A percentile compares a stretch with the other conserved stretches of the same genome.
Conservation (phyloP, 805 yeast species). For the Candida krabiensis region DNA sequence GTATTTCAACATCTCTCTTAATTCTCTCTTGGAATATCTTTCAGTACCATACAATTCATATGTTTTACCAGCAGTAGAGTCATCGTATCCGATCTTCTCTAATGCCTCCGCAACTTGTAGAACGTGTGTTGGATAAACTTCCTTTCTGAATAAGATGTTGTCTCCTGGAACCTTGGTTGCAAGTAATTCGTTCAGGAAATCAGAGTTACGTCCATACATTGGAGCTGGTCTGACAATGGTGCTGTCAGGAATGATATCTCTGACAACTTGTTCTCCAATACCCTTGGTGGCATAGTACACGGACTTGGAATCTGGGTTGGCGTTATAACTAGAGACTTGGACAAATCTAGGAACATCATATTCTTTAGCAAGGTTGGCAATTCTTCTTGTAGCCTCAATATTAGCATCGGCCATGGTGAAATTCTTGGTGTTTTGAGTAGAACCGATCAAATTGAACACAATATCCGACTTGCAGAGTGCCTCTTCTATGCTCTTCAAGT, state of each 20-base stretch:
- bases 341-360: constrained; percentile 71
- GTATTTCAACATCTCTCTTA: constrained; percentile 67
- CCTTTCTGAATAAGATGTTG: constrained; percentile 64
- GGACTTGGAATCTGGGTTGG: constrained; percentile 65
- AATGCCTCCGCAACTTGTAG: constrained; percentile 76
- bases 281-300: constrained; percentile 80
- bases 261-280: constrained; percentile 69
- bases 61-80: constrained; percentile 72
- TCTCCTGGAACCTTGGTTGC: constrained; percentile 59
- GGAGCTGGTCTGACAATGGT: constrained; percentile 87
- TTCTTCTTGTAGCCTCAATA: constrained; percentile 74
- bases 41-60: constrained; percentile 78
- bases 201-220: constrained; percentile 73
- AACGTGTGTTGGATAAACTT: constrained; percentile 73
- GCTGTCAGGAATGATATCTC: constrained; percentile 66
- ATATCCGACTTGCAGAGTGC: constrained; percentile 79
- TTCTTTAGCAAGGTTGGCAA: constrained; percentile 69
- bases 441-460: constrained; percentile 77
- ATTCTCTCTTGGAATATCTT: constrained; percentile 56
- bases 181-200: constrained; percentile 59
- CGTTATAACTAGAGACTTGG: constrained; percentile 80
- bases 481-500: constrained; percentile 71
- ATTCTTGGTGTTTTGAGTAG: constrained; percentile 74
- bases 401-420: constrained; percentile 82
- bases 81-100: constrained; percentile 78